A percentile compares a stretch with the other conserved stretches of the same genome.
Conservation (phyloP, 768 basidiomycete genomes). For the Gloeopeniophorella convolvens region DNA sequence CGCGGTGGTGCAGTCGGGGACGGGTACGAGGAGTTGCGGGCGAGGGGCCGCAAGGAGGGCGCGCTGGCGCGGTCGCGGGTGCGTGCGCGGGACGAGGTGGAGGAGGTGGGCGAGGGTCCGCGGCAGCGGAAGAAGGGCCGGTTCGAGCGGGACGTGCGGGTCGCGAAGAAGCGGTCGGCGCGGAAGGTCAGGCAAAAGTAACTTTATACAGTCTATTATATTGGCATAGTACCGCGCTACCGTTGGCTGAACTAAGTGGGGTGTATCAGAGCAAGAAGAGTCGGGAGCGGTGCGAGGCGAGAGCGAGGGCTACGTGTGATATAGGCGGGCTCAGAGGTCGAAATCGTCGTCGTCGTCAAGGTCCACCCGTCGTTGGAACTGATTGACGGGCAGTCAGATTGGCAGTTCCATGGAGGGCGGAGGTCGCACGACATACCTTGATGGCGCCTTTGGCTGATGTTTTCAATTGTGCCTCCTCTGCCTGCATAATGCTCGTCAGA, state of each 20-base stretch:
- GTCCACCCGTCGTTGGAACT: conserved; percentile 25
- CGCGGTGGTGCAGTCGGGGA: conserved; percentile 42
- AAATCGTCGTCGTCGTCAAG: conserved; percentile 29
- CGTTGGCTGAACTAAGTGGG: too few relatives aligned
- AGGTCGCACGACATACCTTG: conserved; percentile 28
- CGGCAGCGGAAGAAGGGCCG: conserved; percentile 34
- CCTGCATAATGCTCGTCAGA: conserved; percentile 20
- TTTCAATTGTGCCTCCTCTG: conserved; percentile 40
- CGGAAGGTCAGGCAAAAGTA: conserved; percentile 15
- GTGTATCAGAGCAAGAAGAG: too few relatives aligned
- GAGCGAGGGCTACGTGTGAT: not conserved
- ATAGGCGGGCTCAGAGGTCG: conserved; percentile 22
- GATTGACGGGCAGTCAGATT: not conserved
- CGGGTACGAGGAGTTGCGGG: conserved; percentile 77
- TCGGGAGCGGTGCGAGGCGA: too few relatives aligned
- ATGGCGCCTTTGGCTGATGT: conserved; percentile 33
- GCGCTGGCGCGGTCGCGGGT: conserved; percentile 53
- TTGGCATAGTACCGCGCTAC: not conserved
- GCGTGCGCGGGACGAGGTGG: conserved; percentile 28
- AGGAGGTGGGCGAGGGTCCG: conserved; percentile 28
- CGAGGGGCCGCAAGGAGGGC: conserved; percentile 56
- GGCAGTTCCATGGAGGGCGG: not conserved
- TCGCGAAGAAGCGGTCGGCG: conserved; percentile 28
- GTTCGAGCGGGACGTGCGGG: conserved; percentile 39
- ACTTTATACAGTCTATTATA: not conserved